These are phyloP conservation scores for Paracoccidioides brasiliensis DNA, from an alignment of 2,329 filamentous ascomycete species.

Conservation along the genomic window DNA sequence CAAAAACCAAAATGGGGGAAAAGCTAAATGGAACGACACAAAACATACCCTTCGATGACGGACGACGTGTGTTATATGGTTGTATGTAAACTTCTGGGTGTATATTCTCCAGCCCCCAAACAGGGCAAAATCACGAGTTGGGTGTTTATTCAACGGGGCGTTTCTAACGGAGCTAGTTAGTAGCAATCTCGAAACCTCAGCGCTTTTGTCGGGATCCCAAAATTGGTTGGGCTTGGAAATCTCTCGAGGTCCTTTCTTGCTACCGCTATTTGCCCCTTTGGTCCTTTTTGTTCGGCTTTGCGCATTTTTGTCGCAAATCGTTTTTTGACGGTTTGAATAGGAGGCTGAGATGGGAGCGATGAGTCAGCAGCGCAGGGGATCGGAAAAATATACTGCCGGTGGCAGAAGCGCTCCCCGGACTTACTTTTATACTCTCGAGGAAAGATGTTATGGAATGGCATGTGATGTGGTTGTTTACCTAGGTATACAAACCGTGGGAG, in stretches of 20 bases:
- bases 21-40: no score
- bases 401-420: neutral
- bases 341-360: neutral
- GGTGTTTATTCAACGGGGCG: no score
- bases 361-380: neutral
- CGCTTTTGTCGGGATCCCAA: no score
- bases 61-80: neutral
- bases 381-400: constrained; percentile 12
- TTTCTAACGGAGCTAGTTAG: no score
- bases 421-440: no score
- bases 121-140: neutral
- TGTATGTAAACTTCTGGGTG: neutral
- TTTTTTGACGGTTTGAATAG: neutral
- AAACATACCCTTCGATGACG: neutral
- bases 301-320: neutral
- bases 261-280: neutral
- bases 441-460: no score
- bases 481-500: no score
- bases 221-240: no score
- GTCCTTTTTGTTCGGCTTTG: neutral
- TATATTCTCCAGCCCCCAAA: no score
- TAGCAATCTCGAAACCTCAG: no score
- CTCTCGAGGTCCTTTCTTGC: neutral
- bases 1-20: neutral
- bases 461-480: no score